Percentiles rank a stretch among this genome's conserved stretches.
Conservation (phyloP, 768 basidiomycete genomes). For the Phanerochaete carnosa region DNA sequence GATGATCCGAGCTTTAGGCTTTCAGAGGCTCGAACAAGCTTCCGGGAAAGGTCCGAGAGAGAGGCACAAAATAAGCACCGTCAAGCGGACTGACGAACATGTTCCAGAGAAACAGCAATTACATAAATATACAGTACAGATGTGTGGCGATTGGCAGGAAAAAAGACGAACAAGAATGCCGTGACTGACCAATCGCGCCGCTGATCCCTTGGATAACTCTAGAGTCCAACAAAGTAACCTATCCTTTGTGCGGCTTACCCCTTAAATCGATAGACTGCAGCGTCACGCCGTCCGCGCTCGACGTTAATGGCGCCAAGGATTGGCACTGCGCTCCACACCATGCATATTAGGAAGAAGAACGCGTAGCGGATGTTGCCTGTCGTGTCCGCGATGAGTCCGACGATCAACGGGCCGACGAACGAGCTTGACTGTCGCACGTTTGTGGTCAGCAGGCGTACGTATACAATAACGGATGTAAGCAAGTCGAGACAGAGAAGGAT, state of each 20-base stretch:
- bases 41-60: not conserved
- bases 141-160: not conserved
- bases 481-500: not conserved
- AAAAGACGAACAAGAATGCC: not conserved
- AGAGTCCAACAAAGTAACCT: not conserved
- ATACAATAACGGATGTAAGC: not conserved
- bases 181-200: not conserved
- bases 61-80: not conserved
- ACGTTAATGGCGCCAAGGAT: constrained; percentile 70
- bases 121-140: not conserved
- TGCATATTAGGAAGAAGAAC: constrained; percentile 82
- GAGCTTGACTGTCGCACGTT: constrained; percentile 65
- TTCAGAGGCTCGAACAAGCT: too few relatives aligned
- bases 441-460: not conserved
- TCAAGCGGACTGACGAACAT: not conserved
- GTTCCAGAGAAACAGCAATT: not conserved
- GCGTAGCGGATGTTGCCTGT: constrained; percentile 92
- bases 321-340: constrained; percentile 82
- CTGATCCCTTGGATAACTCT: too few relatives aligned
- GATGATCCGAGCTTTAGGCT: not conserved
- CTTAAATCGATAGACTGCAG: constrained; percentile 28
- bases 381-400: constrained; percentile 81
- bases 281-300: constrained; percentile 57
- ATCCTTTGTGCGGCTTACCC: not conserved
- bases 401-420: constrained; percentile 87